Conservation (phyloP, 202 grass and related monocot species). For the Saccharum hybrid region DNA sequence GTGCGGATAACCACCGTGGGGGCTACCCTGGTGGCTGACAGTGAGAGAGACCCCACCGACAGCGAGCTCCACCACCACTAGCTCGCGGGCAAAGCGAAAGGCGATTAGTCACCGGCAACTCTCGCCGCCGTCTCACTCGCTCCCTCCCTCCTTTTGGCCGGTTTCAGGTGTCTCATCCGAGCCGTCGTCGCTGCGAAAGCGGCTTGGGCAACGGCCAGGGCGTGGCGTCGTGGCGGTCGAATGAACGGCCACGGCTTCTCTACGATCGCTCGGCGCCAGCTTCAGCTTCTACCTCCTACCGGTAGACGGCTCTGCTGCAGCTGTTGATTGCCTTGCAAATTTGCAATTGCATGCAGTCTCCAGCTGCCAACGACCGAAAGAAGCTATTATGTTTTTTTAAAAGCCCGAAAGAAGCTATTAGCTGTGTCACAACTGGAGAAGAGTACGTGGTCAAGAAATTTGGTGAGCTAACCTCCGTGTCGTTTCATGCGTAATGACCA, state of each 20-base stretch:
- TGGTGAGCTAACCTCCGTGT: conserved; percentile 1
- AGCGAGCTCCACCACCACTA: conserved; percentile 38
- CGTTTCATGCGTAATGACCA: neutral
- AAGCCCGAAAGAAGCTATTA: neutral
- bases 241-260: conserved; percentile 16
- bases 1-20: conserved; percentile 35
- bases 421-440: neutral
- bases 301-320: neutral
- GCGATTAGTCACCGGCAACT: neutral
- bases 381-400: neutral
- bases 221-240: neutral
- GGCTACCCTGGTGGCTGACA: conserved; percentile 13
- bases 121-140: neutral
- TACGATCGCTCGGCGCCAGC: neutral
- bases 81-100: neutral
- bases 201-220: neutral
- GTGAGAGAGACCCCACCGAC: conserved; percentile 34
- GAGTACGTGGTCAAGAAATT: neutral
- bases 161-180: conserved; percentile 33
- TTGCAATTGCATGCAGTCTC: neutral
- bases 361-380: conserved; percentile 12
- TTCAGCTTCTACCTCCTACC: neutral
- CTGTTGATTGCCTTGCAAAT: neutral
- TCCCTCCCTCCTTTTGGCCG: conserved; percentile 2
- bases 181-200: neutral